Conservation (phyloP, 2,329 filamentous ascomycete species). For the Ceratocystis destructans region DNA sequence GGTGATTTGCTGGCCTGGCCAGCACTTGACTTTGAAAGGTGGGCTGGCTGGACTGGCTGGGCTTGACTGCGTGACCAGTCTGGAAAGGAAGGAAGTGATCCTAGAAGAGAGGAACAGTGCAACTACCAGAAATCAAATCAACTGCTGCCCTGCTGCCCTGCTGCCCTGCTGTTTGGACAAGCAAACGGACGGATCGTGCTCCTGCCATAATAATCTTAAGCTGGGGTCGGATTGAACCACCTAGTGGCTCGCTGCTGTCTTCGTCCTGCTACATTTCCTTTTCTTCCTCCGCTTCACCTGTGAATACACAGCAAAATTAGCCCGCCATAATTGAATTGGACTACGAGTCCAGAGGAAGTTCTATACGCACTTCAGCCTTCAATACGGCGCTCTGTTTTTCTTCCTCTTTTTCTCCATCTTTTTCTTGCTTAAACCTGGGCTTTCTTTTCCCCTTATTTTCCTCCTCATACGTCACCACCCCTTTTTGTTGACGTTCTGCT, state of each 20-base stretch:
- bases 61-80: no score
- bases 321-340: neutral
- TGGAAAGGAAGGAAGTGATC: no score
- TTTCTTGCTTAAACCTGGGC: neutral
- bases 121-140: neutral
- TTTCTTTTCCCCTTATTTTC: neutral
- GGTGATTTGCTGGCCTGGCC: neutral
- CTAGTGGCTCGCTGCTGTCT: neutral
- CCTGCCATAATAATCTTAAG: neutral
- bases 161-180: neutral
- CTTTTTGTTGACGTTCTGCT: slow-evolving; percentile 3
- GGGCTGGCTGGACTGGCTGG: no score
- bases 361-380: neutral
- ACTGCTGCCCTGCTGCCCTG: neutral
- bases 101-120: neutral
- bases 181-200: slow-evolving; percentile 5
- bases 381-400: neutral
- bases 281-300: neutral
- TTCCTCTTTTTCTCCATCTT: neutral
- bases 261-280: neutral
- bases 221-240: no score
- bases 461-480: neutral
- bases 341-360: neutral
- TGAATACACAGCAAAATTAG: neutral
- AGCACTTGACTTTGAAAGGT: no score